Conservation (phyloP, 805 yeast species). For the Sugiyamaella qingdaonensis region DNA sequence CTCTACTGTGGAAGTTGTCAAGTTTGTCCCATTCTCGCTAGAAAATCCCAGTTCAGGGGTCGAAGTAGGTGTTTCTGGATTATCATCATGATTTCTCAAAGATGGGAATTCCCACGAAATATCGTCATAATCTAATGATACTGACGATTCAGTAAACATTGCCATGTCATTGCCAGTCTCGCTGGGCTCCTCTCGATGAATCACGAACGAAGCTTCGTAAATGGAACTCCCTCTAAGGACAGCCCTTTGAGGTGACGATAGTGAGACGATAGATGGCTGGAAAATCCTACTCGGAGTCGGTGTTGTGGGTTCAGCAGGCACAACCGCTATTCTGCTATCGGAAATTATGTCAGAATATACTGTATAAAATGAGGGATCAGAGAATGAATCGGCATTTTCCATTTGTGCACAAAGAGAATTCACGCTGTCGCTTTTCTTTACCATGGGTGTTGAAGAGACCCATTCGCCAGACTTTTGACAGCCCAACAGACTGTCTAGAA, state of each 20-base stretch:
- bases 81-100: neutral
- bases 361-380: neutral
- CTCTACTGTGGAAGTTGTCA: neutral
- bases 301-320: neutral
- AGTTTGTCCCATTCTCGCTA: neutral
- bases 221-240: neutral
- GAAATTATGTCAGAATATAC: neutral
- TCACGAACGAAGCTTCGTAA: neutral
- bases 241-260: neutral
- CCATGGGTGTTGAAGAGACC: no score
- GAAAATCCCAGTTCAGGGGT: neutral
- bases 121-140: neutral
- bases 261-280: neutral
- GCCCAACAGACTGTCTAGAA: no score
- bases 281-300: neutral
- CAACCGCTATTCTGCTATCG: neutral
- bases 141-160: neutral
- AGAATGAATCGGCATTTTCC: neutral
- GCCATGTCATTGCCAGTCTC: neutral
- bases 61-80: neutral
- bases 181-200: neutral
- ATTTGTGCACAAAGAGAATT: neutral
- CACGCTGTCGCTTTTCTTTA: neutral
- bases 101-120: slow-evolving; percentile 1
- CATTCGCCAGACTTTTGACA: no score